Conservation (phyloP, 257 asterid species). For the Petunia axillaris region DNA sequence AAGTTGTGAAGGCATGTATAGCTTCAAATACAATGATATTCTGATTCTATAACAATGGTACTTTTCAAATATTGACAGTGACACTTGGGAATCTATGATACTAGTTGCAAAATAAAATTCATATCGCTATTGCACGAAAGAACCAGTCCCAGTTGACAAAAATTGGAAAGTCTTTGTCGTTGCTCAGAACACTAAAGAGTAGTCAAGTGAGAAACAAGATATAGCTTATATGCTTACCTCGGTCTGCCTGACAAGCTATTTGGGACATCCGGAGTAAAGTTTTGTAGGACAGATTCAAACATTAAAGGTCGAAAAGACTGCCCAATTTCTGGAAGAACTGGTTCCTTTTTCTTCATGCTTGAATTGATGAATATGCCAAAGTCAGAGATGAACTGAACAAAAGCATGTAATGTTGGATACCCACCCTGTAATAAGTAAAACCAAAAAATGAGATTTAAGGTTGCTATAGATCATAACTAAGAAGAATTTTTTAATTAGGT, state of each 20-base stretch:
- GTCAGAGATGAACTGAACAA: slow-evolving; percentile 74
- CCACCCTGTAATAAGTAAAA: slow-evolving; percentile 55
- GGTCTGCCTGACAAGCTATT: slow-evolving; percentile 76
- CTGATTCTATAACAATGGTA: slow-evolving; percentile 12
- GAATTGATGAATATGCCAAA: slow-evolving; percentile 56
- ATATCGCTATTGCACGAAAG: slow-evolving; percentile 4
- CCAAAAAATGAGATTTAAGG: slow-evolving; percentile 21
- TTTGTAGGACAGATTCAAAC: slow-evolving; percentile 71
- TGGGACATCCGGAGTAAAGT: slow-evolving; percentile 72
- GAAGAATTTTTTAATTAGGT: neutral
- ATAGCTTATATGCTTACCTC: slow-evolving; percentile 46
- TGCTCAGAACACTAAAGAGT: slow-evolving; percentile 20
- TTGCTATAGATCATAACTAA: neutral
- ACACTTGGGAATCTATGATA: neutral
- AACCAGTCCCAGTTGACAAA: neutral
- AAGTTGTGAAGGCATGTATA: neutral
- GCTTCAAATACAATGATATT: neutral
- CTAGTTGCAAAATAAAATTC: slow-evolving; percentile 16
- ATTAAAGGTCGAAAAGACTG: slow-evolving; percentile 69
- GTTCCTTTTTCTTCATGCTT: slow-evolving; percentile 51
- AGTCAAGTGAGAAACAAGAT: slow-evolving; percentile 25
- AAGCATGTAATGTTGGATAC: slow-evolving; percentile 76
- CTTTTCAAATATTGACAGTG: neutral
- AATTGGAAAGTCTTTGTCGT: neutral
- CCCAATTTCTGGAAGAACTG: slow-evolving; percentile 54